Conservation (phyloP, 1,284 basidiomycete genomes). For the Rhodotorula sp. region DNA sequence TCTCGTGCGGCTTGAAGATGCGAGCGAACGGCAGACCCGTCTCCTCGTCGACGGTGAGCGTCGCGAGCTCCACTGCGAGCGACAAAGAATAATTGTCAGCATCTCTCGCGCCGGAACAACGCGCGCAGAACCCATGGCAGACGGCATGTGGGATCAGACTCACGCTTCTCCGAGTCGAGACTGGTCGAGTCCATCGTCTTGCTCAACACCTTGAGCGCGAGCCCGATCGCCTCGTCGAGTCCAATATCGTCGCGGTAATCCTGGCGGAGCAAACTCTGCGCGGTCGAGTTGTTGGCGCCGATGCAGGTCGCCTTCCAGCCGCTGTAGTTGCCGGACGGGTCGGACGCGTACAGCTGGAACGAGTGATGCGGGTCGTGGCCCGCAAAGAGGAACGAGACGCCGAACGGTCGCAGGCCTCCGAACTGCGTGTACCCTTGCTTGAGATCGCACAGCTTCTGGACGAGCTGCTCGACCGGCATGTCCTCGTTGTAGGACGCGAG, state of each 20-base stretch:
- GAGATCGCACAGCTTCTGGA: slow-evolving; percentile 90
- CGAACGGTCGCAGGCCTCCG: slow-evolving; percentile 96
- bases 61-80: slow-evolving; percentile 85
- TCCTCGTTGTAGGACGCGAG: slow-evolving; percentile 91
- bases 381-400: slow-evolving; percentile 93
- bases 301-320: slow-evolving; percentile 99
- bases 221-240: slow-evolving; percentile 84
- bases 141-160: slow-evolving; percentile 1
- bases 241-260: slow-evolving; percentile 96
- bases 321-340: slow-evolving; percentile 97
- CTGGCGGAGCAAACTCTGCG: slow-evolving; percentile 91
- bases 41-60: slow-evolving; percentile 75
- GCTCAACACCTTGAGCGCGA: slow-evolving; percentile 93
- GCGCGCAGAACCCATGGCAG: too few species aligned
- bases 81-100: too few species aligned
- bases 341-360: slow-evolving; percentile 98
- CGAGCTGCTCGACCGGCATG: slow-evolving; percentile 94
- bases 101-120: neutral
- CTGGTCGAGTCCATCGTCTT: slow-evolving; percentile 99
- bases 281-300: slow-evolving; percentile 93
- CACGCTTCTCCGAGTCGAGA: slow-evolving; percentile 88
- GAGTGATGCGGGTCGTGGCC: slow-evolving; percentile 94
- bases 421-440: slow-evolving; percentile 99
- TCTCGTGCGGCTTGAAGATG: slow-evolving; percentile 88
- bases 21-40: slow-evolving; percentile 82